These are phyloP conservation scores for Blastocystis sp. DNA, from an alignment of 352 stramenopile species.

Conservation along the genomic window DNA sequence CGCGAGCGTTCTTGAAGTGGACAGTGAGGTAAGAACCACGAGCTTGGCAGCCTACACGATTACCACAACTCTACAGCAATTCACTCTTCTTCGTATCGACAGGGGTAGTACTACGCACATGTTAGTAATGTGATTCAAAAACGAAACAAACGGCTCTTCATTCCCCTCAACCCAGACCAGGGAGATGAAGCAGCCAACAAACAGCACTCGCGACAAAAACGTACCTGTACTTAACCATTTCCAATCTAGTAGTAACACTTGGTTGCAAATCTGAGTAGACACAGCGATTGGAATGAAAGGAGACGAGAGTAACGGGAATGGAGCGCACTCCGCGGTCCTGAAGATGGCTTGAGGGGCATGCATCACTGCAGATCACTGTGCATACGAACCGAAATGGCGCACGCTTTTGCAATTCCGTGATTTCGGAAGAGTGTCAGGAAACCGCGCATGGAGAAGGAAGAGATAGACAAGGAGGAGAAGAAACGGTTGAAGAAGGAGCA, in stretches of 20 bases:
- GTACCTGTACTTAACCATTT: conserved; percentile 57
- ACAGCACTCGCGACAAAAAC: neutral
- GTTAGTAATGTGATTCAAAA: neutral
- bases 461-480: conserved; percentile 24
- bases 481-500: conserved; percentile 19
- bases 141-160: neutral
- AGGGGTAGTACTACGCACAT: neutral
- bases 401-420: neutral
- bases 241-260: neutral
- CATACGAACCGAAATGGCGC: neutral
- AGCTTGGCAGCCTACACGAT: neutral
- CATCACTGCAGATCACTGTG: neutral
- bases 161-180: neutral
- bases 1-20: conserved; percentile 46
- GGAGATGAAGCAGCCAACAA: neutral
- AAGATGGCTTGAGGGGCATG: neutral
- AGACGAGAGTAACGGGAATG: neutral
- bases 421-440: neutral
- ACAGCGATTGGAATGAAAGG: neutral
- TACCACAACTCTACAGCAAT: neutral
- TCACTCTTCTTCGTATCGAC: neutral
- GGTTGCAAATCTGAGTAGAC: conserved; percentile 20
- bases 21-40: conserved; percentile 2
- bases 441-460: conserved; percentile 10
- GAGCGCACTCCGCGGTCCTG: too few species aligned